Evolutionary conservation across 2,329 filamentous ascomycete genomes (phyloP), one percentile per base, ranked within the genome.

Genomic region (Chaetothyriales sp.): DNA sequence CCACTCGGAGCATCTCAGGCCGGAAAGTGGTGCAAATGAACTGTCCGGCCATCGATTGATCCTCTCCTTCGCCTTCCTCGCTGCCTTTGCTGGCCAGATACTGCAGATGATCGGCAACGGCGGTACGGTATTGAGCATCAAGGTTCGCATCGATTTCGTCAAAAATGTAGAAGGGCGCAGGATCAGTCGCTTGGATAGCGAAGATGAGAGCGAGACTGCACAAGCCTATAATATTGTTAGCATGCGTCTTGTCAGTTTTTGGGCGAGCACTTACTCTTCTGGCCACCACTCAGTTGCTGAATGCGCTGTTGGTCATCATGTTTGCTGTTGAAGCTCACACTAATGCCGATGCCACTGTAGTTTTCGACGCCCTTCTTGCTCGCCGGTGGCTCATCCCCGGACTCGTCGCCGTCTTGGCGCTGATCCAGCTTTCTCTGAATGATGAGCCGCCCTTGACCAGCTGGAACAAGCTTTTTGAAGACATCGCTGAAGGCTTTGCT

Each of bases 11-110:
- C 76, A 98, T 95, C 70, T 98, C 92, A 1, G 92, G 92, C 52
- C 92, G 77, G 79, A 98, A 98, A 2, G 92, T 98, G 3, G 92
- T 98, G 75, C 92, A 96, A 67, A 98, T 98, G 65, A 98, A 98
- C 66, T 98, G 83, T 0, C 81, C 81, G 36, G 73, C 56, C 4
- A 32, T 10, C 2, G 53, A 51, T 44, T 46, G 26, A 2, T 67
- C 68, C 46, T 67, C 59, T 63, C 68, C 46, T 60, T 65, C 46
- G 65, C 63, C 59, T 71, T 76, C 49, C 63, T 71, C 45, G 63
- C 81, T 75, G 12, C 75, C 76, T 58, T 81, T 78, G 53, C 76
- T 71, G 12, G 82, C 86, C 56, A 87, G 88, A 50, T 81, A 82
- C 63, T 90, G 75, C 19, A 98, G 76, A 71, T 96, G 86, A 51